These are phyloP conservation scores for Vanrija pseudolonga DNA, from an alignment of 1,284 basidiomycete species.

Conservation along the genomic window DNA sequence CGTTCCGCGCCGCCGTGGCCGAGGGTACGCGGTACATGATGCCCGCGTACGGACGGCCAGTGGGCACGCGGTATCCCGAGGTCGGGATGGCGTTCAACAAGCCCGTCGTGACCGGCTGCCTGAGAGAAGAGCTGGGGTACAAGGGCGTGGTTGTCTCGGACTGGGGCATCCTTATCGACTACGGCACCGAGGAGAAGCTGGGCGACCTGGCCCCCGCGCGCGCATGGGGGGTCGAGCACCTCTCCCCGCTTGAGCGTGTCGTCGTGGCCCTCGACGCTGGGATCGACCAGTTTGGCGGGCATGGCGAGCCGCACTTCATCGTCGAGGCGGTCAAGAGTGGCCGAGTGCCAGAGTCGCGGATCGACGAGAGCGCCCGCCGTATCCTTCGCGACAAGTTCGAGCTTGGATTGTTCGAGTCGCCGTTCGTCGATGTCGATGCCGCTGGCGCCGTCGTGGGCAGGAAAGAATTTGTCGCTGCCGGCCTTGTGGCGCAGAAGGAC, in stretches of 20 bases:
- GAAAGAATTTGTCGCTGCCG: conserved; percentile 2
- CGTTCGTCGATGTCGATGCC: conserved; percentile 8
- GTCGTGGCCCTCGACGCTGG: conserved; percentile 16
- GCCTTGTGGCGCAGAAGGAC: conserved; percentile 11
- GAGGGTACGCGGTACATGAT: conserved; percentile 12
- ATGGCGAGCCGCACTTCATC: conserved; percentile 8
- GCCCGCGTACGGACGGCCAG: conserved; percentile 19
- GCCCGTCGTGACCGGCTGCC: conserved; percentile 4
- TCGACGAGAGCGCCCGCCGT: conserved; percentile 8
- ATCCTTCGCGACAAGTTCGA: conserved; percentile 12
- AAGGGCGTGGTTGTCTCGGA: conserved; percentile 16
- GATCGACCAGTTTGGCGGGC: conserved; percentile 19
- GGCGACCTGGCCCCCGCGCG: conserved; percentile 9
- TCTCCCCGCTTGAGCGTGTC: conserved; percentile 9
- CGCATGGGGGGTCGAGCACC: conserved; percentile 18
- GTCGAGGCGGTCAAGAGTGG: conserved; percentile 9
- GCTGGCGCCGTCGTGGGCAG: conserved; percentile 5
- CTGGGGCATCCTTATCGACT: conserved; percentile 11
- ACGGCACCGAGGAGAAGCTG: not conserved
- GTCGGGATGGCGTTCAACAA: conserved; percentile 20
- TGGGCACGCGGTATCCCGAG: conserved; percentile 10
- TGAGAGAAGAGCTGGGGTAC: conserved; percentile 11
- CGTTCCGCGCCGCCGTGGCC: conserved; percentile 14
- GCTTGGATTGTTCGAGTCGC: conserved; percentile 13
- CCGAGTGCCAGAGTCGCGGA: conserved; percentile 8